Conservation (phyloP, 192 early-diverging fungal species). For the Umbelopsis sp. region DNA sequence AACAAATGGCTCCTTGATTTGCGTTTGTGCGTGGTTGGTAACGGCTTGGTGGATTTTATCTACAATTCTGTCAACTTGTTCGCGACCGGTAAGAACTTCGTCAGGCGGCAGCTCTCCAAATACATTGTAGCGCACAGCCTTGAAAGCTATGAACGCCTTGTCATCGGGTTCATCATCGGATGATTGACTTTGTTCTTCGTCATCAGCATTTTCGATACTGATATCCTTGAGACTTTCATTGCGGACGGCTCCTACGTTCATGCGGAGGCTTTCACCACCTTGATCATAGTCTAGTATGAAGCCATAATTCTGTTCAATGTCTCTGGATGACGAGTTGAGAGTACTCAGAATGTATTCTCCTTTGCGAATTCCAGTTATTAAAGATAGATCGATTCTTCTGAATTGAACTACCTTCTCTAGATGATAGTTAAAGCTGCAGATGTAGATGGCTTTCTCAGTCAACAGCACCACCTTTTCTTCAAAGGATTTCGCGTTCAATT, state of each 20-base stretch:
- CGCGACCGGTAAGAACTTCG: constrained; percentile 22
- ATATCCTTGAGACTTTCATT: constrained; percentile 40
- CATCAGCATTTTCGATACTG: constrained; percentile 21
- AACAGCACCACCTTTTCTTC: constrained; percentile 70
- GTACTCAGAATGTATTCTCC: constrained; percentile 53
- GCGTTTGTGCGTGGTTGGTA: not conserved
- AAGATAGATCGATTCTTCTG: constrained; percentile 57
- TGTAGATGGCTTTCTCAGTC: constrained; percentile 64
- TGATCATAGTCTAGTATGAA: constrained; percentile 47
- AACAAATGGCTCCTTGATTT: not conserved
- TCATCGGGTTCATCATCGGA: constrained; percentile 8
- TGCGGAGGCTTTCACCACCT: constrained; percentile 47
- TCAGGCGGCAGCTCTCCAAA: constrained; percentile 35
- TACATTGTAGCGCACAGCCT: constrained; percentile 43
- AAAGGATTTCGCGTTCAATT: constrained; percentile 38
- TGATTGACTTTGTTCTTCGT: not conserved
- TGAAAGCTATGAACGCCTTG: constrained; percentile 36
- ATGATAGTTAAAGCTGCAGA: constrained; percentile 70
- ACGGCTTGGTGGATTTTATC: constrained; percentile 26
- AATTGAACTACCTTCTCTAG: constrained; percentile 71
- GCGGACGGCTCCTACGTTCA: constrained; percentile 53
- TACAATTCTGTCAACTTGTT: constrained; percentile 41
- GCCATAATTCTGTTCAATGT: constrained; percentile 52
- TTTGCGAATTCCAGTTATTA: constrained; percentile 57
- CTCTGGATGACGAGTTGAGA: constrained; percentile 31